These are phyloP conservation scores for Xylariales sp. DNA, from an alignment of 2,329 filamentous ascomycete genomes.

Conservation along the genomic window DNA sequence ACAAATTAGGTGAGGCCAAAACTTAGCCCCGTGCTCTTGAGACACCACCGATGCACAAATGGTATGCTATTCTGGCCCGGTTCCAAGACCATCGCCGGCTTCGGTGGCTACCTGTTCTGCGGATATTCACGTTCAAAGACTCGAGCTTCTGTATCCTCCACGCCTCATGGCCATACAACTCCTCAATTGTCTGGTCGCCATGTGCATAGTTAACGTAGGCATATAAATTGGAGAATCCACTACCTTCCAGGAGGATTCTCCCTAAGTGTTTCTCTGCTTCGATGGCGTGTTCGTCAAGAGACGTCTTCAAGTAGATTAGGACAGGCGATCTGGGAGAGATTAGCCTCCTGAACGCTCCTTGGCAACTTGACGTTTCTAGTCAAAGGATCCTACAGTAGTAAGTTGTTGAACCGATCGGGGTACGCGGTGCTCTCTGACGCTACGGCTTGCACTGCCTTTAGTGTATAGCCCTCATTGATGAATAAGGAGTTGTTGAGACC, in stretches of 20 bases:
- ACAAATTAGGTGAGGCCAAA: no score
- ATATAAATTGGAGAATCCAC: conserved; percentile 1
- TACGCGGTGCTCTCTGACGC: conserved; percentile 6
- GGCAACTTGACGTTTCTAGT: neutral
- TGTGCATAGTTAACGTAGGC: conserved; percentile 9
- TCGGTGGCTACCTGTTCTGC: no score
- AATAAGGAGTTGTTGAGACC: neutral
- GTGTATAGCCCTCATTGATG: conserved; percentile 8
- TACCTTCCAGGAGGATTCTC: conserved; percentile 4
- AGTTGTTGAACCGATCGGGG: conserved; percentile 7
- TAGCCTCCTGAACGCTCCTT: no score
- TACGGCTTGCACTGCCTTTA: conserved; percentile 4
- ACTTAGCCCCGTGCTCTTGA: no score
- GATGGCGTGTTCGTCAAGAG: neutral
- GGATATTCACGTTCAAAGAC: conserved; percentile 4
- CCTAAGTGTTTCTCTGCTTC: neutral
- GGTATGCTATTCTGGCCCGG: no score
- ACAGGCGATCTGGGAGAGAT: neutral
- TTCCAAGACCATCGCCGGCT: no score
- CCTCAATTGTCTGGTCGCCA: conserved; percentile 5
- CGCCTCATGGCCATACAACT: conserved; percentile 8
- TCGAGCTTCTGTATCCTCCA: conserved; percentile 7
- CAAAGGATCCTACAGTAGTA: neutral
- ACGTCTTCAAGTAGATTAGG: neutral
- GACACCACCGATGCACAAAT: no score